These are phyloP conservation scores for Backusella parvicylindrica DNA, from an alignment of 192 early-diverging fungal genomes.

Conservation along the genomic window DNA sequence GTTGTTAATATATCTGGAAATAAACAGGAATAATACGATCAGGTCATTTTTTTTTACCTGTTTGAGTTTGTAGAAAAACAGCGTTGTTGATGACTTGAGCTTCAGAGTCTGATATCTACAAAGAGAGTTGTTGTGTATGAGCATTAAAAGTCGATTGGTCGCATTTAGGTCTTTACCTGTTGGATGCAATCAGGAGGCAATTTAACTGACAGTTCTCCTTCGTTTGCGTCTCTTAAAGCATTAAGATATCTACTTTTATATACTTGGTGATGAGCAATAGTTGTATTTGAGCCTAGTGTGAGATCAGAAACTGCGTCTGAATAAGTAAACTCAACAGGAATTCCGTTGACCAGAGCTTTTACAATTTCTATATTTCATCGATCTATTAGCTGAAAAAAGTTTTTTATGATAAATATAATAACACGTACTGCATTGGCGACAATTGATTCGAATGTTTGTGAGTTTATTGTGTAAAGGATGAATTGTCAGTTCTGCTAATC, in stretches of 20 bases:
- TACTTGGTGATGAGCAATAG: slow-evolving; percentile 43
- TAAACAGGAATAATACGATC: not conserved
- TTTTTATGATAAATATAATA: not conserved
- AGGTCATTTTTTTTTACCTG: slow-evolving; percentile 29
- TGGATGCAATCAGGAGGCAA: slow-evolving; percentile 36
- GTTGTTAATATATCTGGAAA: not conserved
- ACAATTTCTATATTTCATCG: slow-evolving; percentile 25
- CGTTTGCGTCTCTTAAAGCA: slow-evolving; percentile 46
- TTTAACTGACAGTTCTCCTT: slow-evolving; percentile 43
- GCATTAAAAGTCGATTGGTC: not conserved
- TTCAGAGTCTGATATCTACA: slow-evolving; percentile 15
- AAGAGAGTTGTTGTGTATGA: not conserved
- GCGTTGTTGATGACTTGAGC: slow-evolving; percentile 4
- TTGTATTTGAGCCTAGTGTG: slow-evolving; percentile 29
- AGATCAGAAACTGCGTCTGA: slow-evolving; percentile 44
- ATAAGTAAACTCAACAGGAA: slow-evolving; percentile 32
- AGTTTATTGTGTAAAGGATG: slow-evolving; percentile 40
- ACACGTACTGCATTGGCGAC: slow-evolving; percentile 43
- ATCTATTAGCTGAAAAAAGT: slow-evolving; percentile 3
- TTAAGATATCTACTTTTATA: slow-evolving; percentile 42
- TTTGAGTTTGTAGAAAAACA: slow-evolving; percentile 3
- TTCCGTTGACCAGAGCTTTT: slow-evolving; percentile 35
- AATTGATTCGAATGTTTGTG: slow-evolving; percentile 39
- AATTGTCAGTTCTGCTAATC: slow-evolving; percentile 47
- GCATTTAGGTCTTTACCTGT: slow-evolving; percentile 6